Base-by-base conservation (phyloP, 148 eudicot species). In the Pouteria glomerata region DNA sequence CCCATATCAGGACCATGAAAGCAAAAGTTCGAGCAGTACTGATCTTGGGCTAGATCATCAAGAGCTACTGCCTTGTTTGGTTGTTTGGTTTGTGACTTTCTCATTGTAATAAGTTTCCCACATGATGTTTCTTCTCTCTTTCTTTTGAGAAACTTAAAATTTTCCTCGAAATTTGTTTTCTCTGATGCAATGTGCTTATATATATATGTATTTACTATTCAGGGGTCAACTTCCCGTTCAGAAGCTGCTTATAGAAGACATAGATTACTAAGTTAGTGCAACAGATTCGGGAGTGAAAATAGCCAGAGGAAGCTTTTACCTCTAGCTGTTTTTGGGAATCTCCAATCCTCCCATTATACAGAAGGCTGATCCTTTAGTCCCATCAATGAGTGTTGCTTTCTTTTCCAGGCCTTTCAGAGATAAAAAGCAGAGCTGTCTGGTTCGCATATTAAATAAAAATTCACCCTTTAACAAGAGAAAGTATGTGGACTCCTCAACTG, bases 1-100 rank as follows among this genome's bases (percentile, higher is more conserved):
- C 69, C 74, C 81, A 24, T 23, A 23, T 44, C 30, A 63, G 57
- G 64, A 74, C 71, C 37, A 73, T 44, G 68, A 69, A 13, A 65
- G 41, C 30, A 41, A 3, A 44, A 66, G 66, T 74, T 67, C 81
- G 35, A 75, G 63, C 16, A 29, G n/a, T n/a, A n/a, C n/a, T n/a
- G n/a, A 31, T 56, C 21, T 23, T 57, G 45, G 33, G 30, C 52
- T 65, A 45, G 64, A 65, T 60, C 55, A 57, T 8, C 42, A 50
- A 14, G 16, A 76, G 48, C 50, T 68, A 35, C 39, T 76, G 21
- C 66, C 45, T 42, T 47, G 67, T 68, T 24, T 72, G 19, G 73
- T 68, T 69, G 65, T 69, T 69, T 69, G 51, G 66, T 23, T 55
- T 42, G 50, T 60, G 51, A 66, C 18, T 29, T 60, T 62, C 56